Evolutionary conservation across 2,329 filamentous ascomycete species (phyloP), one percentile per base, ranked within the genome.

Genomic region (Venturia nashicola): DNA sequence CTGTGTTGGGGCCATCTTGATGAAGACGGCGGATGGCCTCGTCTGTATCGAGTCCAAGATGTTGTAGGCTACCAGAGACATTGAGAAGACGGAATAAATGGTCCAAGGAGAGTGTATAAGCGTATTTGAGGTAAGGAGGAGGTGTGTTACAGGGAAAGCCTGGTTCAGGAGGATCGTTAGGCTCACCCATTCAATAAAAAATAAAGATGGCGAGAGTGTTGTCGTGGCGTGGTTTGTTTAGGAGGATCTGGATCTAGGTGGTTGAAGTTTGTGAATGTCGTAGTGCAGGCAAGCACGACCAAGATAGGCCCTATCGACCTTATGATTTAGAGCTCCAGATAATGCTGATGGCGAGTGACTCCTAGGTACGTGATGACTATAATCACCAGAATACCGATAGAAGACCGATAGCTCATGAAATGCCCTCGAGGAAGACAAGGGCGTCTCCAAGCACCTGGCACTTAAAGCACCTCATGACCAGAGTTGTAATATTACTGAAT

Each of bases 1-100:
- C 83, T 72, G 82, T 82, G 78, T 91, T 91, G 69, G 83, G 81
- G 69, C 87, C 88, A 82, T 89, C 79, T 72, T 81, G 79, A 74
- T 76, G 76, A 71, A 90, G 80, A 73, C 87, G 87, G 77, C 79
- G 79, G 74, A 82, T 80, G 67, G 86, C 87, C 74, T 89, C 86
- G 68, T 78, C 72, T 70, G 74, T 76, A 72, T 79, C 81, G 76
- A 90, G 80, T 72, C 87, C 87, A 86, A 87, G 32, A 34, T 60
- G 5, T 34, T n/a, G 63, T 1, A 60, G 12, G 11, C 16, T 14
- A 8, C 6, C 2, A 27, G 11, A 5, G 14, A 60, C 39, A 16
- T 42, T 14, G 5, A 60, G 59, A 34, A 60, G 59, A 44, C 36
- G 4, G 20, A 16, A 27, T 8, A 60, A 18, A 8, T 42, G 36